phyloP scores from a whole-genome alignment of 2,329 filamentous ascomycete species.

The Pleoardoris graminearum region DNA sequence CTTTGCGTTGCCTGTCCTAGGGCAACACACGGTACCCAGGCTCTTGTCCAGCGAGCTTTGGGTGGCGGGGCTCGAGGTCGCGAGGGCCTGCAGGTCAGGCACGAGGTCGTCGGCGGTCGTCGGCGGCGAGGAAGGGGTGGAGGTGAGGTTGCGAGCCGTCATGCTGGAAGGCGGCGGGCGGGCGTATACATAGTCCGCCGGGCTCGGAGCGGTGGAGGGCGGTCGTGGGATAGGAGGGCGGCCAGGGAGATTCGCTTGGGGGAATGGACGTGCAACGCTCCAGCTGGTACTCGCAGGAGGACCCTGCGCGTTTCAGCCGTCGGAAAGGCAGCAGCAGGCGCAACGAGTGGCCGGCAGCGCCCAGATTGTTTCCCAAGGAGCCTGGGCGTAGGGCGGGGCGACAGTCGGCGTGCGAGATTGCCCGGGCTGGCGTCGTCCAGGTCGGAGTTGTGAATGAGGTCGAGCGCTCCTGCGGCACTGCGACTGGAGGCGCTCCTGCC shows the following conservation, averaged over 20 bases:
- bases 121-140: slow-evolving; percentile 16
- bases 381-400: slow-evolving; percentile 22
- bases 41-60: slow-evolving; percentile 1
- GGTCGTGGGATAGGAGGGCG: slow-evolving; percentile 13
- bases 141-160: slow-evolving; percentile 24
- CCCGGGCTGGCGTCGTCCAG: slow-evolving; percentile 3
- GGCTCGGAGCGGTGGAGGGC: slow-evolving; percentile 8
- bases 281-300: slow-evolving; percentile 31
- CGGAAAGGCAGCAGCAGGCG: slow-evolving; percentile 23
- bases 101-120: slow-evolving; percentile 25
- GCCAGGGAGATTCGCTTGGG: slow-evolving; percentile 21
- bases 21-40: neutral
- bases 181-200: slow-evolving; percentile 35
- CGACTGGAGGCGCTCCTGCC: neutral
- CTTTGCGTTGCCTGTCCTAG: too few relatives aligned
- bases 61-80: slow-evolving; percentile 14
- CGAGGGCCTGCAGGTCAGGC: slow-evolving; percentile 30
- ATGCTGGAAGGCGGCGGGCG: slow-evolving; percentile 27
- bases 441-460: slow-evolving; percentile 21
- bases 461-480: slow-evolving; percentile 18
- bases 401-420: slow-evolving; percentile 30
- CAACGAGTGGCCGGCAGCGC: slow-evolving; percentile 26
- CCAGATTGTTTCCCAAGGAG: slow-evolving; percentile 27
- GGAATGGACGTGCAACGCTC: slow-evolving; percentile 22
- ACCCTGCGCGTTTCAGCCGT: slow-evolving; percentile 43